These are phyloP conservation scores for Pochonia chlamydosporia DNA, from an alignment of 2,329 filamentous ascomycete genomes.

Conservation along the genomic window DNA sequence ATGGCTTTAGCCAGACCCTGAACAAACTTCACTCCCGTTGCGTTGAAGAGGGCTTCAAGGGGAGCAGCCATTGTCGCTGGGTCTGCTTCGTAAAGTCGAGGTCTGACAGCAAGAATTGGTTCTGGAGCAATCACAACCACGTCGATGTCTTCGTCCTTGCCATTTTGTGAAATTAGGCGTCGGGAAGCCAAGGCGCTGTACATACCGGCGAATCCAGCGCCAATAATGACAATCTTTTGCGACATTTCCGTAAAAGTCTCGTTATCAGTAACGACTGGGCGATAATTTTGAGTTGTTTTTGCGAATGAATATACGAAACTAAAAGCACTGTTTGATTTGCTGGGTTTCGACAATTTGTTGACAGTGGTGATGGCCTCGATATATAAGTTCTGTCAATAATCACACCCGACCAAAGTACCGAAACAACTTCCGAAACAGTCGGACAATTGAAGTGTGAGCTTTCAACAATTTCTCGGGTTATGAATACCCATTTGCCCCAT, in stretches of 20 bases:
- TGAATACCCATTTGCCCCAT: no score
- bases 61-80: conserved; percentile 17
- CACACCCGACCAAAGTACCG: no score
- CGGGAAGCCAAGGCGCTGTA: conserved; percentile 30
- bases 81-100: conserved; percentile 28
- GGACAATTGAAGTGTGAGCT: no score
- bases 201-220: conserved; percentile 29
- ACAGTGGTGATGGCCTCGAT: no score
- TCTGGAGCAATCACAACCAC: conserved; percentile 27
- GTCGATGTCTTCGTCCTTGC: conserved; percentile 16
- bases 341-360: no score
- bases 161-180: conserved; percentile 20
- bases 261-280: no score
- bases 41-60: conserved; percentile 19
- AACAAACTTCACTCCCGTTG: conserved; percentile 20
- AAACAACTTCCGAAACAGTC: no score
- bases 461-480: no score
- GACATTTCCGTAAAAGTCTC: not conserved
- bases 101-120: conserved; percentile 23
- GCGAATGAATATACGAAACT: no score
- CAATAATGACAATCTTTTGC: conserved; percentile 17
- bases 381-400: no score
- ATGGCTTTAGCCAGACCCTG: not conserved
- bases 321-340: no score
- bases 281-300: no score